Conservation (phyloP, 257 asterid genomes). For the Solanum arcanum region DNA sequence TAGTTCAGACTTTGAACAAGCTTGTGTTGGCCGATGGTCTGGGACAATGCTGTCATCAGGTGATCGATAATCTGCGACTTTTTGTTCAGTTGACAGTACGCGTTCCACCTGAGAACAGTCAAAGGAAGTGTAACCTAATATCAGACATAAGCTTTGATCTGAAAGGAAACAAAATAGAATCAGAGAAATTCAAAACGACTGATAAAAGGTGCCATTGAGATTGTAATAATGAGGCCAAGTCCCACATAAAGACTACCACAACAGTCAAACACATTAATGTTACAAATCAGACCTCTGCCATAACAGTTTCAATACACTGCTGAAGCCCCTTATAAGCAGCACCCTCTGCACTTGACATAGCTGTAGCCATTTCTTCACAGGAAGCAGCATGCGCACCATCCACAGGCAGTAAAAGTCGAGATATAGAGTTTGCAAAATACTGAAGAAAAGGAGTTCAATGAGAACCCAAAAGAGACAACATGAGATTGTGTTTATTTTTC, state of each 20-base stretch:
- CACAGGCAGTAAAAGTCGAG: constrained; percentile 87
- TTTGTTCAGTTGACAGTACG: constrained; percentile 86
- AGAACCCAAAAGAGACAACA: background rate
- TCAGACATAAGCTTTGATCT: background rate
- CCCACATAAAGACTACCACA: background rate
- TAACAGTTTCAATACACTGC: constrained; percentile 94
- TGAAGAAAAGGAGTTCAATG: constrained; percentile 19
- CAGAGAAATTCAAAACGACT: background rate
- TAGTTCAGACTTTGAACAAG: constrained; percentile 69
- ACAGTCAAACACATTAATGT: background rate
- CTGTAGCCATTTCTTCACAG: constrained; percentile 95
- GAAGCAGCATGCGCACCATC: constrained; percentile 99
- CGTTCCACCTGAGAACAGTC: constrained; percentile 70
- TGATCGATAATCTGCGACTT: constrained; percentile 76
- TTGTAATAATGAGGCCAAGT: background rate
- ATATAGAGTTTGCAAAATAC: constrained; percentile 89
- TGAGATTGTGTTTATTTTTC: background rate
- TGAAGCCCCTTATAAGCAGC: constrained; percentile 98
- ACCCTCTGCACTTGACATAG: constrained; percentile 95
- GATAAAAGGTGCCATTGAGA: background rate
- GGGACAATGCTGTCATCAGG: constrained; percentile 93
- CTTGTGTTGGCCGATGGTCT: constrained; percentile 93
- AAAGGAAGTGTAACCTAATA: background rate
- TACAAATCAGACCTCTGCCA: constrained; percentile 69
- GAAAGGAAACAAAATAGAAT: background rate